A percentile compares a stretch with the other conserved stretches of the same genome.
Evolutionary conservation across 345 rosid genomes (phyloP).

Genomic region (Aquilaria malaccensis): DNA sequence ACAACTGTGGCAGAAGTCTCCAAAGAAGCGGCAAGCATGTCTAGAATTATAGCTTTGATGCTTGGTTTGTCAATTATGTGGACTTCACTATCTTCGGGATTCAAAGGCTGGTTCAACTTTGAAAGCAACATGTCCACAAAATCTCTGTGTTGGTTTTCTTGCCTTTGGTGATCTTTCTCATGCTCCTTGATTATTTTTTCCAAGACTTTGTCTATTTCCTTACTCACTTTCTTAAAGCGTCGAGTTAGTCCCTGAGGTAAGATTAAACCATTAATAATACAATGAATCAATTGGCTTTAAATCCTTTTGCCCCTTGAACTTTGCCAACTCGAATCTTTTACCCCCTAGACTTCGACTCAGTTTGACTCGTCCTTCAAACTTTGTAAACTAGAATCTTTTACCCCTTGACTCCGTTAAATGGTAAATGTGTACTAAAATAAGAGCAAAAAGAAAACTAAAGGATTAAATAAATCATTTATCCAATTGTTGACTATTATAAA

Average conservation of each 20-base stretch:
- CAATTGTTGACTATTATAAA: too few species aligned
- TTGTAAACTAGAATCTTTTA: too few species aligned
- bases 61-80: constrained; percentile 11
- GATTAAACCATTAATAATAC: too few species aligned
- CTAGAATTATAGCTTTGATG: constrained; percentile 23
- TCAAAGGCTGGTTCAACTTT: constrained; percentile 1
- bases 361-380: too few species aligned
- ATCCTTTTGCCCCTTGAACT: too few species aligned
- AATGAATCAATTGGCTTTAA: too few species aligned
- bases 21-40: constrained; percentile 16
- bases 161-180: background rate
- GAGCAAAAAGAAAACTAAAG: too few species aligned
- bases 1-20: constrained; percentile 14
- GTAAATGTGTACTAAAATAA: too few species aligned
- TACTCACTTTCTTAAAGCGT: constrained; percentile 7
- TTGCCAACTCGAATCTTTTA: too few species aligned
- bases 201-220: constrained; percentile 9
- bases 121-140: constrained; percentile 22
- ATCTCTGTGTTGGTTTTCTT: constrained; percentile 1
- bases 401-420: too few species aligned
- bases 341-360: too few species aligned
- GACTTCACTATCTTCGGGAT: background rate
- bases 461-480: too few species aligned
- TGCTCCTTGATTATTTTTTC: constrained; percentile 12
- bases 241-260: constrained; percentile 10